Base-by-base conservation (phyloP, 1,284 basidiomycete genomes). In the Ustilago crameri region DNA sequence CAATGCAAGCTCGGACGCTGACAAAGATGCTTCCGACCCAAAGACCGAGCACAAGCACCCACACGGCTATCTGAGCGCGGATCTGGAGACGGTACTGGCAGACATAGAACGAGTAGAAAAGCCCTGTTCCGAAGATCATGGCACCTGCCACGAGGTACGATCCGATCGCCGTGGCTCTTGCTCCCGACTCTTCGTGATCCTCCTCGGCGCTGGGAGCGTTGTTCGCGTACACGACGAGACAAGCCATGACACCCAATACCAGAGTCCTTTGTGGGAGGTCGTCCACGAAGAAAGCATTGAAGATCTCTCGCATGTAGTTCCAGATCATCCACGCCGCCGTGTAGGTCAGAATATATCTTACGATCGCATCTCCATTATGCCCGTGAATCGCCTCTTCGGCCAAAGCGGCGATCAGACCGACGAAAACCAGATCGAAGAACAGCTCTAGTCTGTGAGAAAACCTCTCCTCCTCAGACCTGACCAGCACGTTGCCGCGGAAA, bases 41-140 rank as follows among this genome's bases (percentile, higher is more conserved):
- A 8, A 79, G 44, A 4, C 41, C 76, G 0, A 67, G 26, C 4
- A 63, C 47, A 4, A 69, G 32, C n/a, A 62, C 4, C 75, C 75
- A 79, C 12, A 66, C 52, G 12, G 43, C 8, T 0, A 52, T 41
- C 27, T 74, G 74, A 5, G 55, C 37, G 9, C 75, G 67, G 17
- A 79, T 67, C 63, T 78, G 76, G 24, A 72, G 45, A n/a, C 77
- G 73, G 43, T 74, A 79, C 45, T 77, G 65, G 41, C 77, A 78
- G 55, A 79, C 59, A 51, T 72, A 73, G 56, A 79, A 79, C 12
- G 51, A 61, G 57, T 78, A 78, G 43, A 66, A 62, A 2, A 54
- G 27, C 42, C 57, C 24, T 18, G 62, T 47, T 15, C 46, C 51
- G 22, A 77, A 77, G 17, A 77, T 57, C 22, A 56, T 26, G 2